Percentiles rank a stretch among this genome's conserved stretches.
Evolutionary conservation across 164 flowering plant genomes (phyloP).

Genomic region (Echeveria elegans): DNA sequence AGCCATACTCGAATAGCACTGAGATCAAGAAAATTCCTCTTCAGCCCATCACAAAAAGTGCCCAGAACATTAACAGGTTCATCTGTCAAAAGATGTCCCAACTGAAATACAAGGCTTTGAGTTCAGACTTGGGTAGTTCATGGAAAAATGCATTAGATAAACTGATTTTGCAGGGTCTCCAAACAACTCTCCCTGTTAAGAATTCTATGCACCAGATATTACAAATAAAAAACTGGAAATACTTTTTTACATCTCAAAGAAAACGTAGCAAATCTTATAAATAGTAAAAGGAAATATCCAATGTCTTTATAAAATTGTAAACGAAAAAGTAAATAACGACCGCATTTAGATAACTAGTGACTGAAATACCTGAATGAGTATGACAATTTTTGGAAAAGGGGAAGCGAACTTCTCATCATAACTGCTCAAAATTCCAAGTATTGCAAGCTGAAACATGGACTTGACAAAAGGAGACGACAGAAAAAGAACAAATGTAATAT

Average conservation of each 20-base stretch:
- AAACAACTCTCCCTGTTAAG: neutral
- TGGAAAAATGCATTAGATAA: too few relatives aligned
- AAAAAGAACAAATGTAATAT: neutral
- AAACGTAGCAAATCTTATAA: neutral
- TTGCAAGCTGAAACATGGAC: neutral
- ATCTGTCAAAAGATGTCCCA: neutral
- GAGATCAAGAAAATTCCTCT: too few relatives aligned
- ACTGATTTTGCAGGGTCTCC: too few relatives aligned
- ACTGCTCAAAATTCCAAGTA: neutral
- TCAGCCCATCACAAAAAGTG: too few relatives aligned
- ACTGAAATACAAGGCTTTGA: too few relatives aligned
- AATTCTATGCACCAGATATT: neutral
- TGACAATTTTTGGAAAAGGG: neutral
- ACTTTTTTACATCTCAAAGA: neutral
- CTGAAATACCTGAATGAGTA: neutral
- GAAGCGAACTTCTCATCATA: neutral
- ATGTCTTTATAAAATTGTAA: neutral
- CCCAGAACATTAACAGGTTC: neutral
- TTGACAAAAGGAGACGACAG: neutral
- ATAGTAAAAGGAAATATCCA: neutral
- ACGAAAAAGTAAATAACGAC: neutral
- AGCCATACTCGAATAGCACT: too few relatives aligned
- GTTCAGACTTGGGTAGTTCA: neutral
- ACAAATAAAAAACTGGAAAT: neutral
- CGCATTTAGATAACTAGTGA: neutral